Evolutionary conservation across 495 filamentous ascomycete species (phyloP).

Genomic region (Apiosordaria backusii): DNA sequence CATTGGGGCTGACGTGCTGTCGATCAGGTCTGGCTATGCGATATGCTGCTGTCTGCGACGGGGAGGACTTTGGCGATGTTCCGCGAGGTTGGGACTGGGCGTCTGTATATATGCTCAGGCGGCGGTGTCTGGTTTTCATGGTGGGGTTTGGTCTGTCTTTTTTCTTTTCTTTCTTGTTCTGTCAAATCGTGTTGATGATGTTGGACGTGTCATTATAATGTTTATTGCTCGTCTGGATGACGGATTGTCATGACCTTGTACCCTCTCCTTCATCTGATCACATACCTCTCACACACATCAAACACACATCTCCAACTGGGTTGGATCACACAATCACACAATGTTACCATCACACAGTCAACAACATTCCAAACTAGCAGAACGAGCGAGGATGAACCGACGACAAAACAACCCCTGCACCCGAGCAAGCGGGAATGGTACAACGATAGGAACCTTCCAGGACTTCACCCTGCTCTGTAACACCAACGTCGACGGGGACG

Average conservation of each 20-base stretch:
- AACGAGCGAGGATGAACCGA: slow-evolving; percentile 8
- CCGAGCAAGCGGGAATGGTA: slow-evolving; percentile 35
- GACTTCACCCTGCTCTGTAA: slow-evolving; percentile 37
- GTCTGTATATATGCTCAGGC: background rate
- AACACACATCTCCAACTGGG: slow-evolving; percentile 8
- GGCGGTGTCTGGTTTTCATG: background rate
- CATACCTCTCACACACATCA: too few species aligned
- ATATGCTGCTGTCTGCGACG: slow-evolving; percentile 20
- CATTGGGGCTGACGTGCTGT: slow-evolving; percentile 18
- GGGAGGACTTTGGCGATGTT: background rate
- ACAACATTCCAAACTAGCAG: background rate
- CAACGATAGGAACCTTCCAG: slow-evolving; percentile 29
- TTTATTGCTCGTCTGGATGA: slow-evolving; percentile 3
- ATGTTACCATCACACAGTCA: background rate
- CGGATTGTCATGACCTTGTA: background rate
- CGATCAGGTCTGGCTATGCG: slow-evolving; percentile 27
- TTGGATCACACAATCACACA: background rate
- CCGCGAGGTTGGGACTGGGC: background rate
- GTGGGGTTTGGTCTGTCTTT: slow-evolving; percentile 7
- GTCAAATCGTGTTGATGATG: slow-evolving; percentile 12
- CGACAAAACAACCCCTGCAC: slow-evolving; percentile 18
- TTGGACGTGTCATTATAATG: slow-evolving; percentile 17
- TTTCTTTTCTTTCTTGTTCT: slow-evolving; percentile 20
- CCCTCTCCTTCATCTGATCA: background rate
- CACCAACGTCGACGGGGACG: slow-evolving; percentile 25